Percentiles rank a stretch among this genome's conserved stretches.
Conservation (phyloP, 208 protist genomes). For the Trichomonas gallinae region DNA sequence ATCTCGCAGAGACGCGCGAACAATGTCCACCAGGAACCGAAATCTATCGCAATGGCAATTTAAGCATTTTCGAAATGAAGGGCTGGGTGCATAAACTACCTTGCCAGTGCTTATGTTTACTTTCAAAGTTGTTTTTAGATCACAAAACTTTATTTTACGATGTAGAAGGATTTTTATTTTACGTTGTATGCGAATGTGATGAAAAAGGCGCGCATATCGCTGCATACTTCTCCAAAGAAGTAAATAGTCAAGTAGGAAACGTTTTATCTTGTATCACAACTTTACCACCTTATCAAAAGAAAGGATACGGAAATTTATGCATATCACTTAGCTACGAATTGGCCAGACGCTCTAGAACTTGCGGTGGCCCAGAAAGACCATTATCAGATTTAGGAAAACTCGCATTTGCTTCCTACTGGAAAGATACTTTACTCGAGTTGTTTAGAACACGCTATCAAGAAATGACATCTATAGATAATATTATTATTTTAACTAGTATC, state of each 20-base stretch:
- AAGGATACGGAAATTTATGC: conserved; percentile 87
- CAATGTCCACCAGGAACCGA: conserved; percentile 65
- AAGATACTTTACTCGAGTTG: conserved; percentile 57
- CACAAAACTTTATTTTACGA: conserved; percentile 98
- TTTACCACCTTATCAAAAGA: conserved; percentile 13
- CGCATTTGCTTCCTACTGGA: conserved; percentile 46
- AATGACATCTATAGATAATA: neutral
- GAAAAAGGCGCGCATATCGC: conserved; percentile 70
- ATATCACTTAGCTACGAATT: conserved; percentile 94
- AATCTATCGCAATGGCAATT: conserved; percentile 57
- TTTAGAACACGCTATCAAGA: conserved; percentile 29
- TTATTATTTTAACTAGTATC: neutral
- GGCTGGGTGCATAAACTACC: conserved; percentile 23
- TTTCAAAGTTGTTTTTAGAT: conserved; percentile 97
- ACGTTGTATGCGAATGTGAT: conserved; percentile 80
- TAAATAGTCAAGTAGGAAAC: neutral
- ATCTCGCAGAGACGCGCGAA: neutral
- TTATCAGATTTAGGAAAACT: conserved; percentile 85
- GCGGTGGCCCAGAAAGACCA: conserved; percentile 93
- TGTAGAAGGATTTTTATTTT: conserved; percentile 96
- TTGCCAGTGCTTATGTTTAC: conserved; percentile 83
- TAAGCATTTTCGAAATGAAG: conserved; percentile 79
- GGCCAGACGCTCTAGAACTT: conserved; percentile 71
- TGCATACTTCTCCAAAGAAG: conserved; percentile 86
- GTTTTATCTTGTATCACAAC: conserved; percentile 4